Base-by-base conservation (phyloP, 495 filamentous ascomycete genomes). In the Aspergillus sclerotiicarbonarius region DNA sequence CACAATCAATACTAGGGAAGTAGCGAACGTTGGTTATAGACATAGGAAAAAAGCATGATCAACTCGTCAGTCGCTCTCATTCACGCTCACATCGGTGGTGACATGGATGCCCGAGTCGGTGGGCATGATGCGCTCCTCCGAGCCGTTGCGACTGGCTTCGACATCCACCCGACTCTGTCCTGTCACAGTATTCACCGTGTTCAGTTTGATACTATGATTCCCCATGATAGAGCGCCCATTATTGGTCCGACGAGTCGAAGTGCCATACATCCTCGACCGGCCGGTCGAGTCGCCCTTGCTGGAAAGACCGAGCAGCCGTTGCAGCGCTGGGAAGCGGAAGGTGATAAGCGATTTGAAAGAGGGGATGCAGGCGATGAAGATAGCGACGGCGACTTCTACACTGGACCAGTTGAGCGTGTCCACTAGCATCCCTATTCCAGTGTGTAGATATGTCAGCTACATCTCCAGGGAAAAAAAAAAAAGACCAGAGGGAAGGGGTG, bases 291-390 rank as follows among this genome's bases (percentile, higher is more conserved):
- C 47, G 47, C 47, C 47, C 25, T 50, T 32, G 47, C 47, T 50
- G 47, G 25, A 32, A 4, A 50, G 13, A 0, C 47, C 47, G 4
- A 50, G 47, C 13, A 50, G 47, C 4, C 47, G 47, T 25, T 50
- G 25, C 47, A 50, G 47, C n/a, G 29, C 29, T 5, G 47, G 47
- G 47, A 50, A 50, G 8, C 47, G 47, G 47, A 32, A 50, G 47
- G 25, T 33, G 47, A 50, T 50, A 7, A 50, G 29, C 3, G 18
- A 25, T 16, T 50, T 50, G 21, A 54, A 54, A 9, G 37, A 44
- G 20, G 52, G 52, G 10, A 54, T 54, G 37, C 37, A 41, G 0
- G 52, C 52, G 20, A 54, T 54, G 15, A 54, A 31, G 19, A 54
- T 44, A 18, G 35, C 33, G 16, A 44, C 25, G 2, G 37, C 37